These are phyloP conservation scores for Crithidia acanthocephali DNA, from an alignment of 208 protist species.

Conservation along the genomic window DNA sequence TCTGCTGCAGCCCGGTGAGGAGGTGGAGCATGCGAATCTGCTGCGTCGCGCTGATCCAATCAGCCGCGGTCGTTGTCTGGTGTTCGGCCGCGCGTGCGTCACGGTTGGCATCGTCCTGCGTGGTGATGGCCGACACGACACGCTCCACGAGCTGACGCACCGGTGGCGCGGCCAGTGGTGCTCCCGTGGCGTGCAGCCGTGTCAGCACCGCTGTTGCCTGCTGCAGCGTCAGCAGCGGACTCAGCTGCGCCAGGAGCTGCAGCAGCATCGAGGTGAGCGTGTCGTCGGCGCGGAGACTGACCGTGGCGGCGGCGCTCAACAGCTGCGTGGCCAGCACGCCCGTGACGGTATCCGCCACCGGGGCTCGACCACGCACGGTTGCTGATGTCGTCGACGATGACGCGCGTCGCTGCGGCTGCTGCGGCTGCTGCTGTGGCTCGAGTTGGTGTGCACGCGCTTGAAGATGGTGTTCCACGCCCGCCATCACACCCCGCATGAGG, in stretches of 20 bases:
- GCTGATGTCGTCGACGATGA: background rate
- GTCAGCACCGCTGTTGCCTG: slow-evolving; percentile 35
- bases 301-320: slow-evolving; percentile 45
- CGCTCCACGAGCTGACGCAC: slow-evolving; percentile 33
- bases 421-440: background rate
- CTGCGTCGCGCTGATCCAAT: slow-evolving; percentile 9
- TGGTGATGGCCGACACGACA: slow-evolving; percentile 23
- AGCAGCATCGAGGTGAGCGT: slow-evolving; percentile 48
- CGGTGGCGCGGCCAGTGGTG: slow-evolving; percentile 23
- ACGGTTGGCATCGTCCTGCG: background rate
- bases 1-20: slow-evolving; percentile 24
- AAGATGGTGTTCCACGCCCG: slow-evolving; percentile 17
- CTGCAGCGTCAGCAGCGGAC: slow-evolving; percentile 35
- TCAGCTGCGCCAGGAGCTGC: slow-evolving; percentile 37
- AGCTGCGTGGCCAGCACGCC: slow-evolving; percentile 42
- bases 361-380: background rate
- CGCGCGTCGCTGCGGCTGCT: too few species aligned
- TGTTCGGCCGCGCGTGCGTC: background rate
- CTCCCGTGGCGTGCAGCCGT: slow-evolving; percentile 31
- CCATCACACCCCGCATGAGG: slow-evolving; percentile 44
- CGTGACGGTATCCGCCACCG: slow-evolving; percentile 18
- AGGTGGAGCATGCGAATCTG: slow-evolving; percentile 23
- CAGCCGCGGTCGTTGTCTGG: background rate
- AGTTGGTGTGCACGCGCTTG: background rate
- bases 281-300: slow-evolving; percentile 54